A percentile compares a stretch with the other conserved stretches of the same genome.
Evolutionary conservation across 2,329 filamentous ascomycete genomes (phyloP).

Genomic region (Metarhizium humberi): DNA sequence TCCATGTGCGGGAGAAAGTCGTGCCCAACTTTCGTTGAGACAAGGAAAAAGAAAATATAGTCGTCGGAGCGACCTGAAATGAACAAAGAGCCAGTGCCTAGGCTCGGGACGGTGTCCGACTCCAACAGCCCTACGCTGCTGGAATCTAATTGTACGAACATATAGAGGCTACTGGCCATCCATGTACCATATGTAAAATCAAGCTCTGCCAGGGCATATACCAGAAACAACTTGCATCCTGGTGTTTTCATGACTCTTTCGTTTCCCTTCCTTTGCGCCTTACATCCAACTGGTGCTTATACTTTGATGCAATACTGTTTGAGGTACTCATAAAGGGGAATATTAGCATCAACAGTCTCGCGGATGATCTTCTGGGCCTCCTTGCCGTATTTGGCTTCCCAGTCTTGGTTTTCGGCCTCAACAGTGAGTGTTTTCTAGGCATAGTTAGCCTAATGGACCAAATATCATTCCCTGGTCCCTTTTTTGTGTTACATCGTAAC

Average conservation of each 20-base stretch:
- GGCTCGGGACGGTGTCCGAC: not conserved
- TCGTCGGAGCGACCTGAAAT: not conserved
- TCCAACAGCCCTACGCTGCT: not conserved
- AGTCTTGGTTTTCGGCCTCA: slow-evolving; percentile 61
- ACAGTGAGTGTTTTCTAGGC: slow-evolving; percentile 50
- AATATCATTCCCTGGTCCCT: not conserved
- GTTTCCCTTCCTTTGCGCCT: not conserved
- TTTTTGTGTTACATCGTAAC: not conserved
- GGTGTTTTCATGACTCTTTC: not conserved
- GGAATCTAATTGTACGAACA: slow-evolving; percentile 2
- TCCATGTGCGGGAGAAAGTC: not conserved
- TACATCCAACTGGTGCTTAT: slow-evolving; percentile 17
- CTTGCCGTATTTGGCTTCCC: slow-evolving; percentile 65
- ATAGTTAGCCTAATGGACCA: not conserved
- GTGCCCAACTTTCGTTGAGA: not conserved
- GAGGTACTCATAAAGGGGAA: slow-evolving; percentile 70
- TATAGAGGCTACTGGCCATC: not conserved
- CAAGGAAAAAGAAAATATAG: not conserved
- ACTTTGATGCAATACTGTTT: slow-evolving; percentile 66
- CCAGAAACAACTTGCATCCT: not conserved
- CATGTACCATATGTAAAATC: slow-evolving; percentile 4
- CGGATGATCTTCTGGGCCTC: slow-evolving; percentile 62
- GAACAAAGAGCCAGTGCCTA: slow-evolving; percentile 1
- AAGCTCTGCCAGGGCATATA: not conserved
- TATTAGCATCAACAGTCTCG: slow-evolving; percentile 61